These are phyloP conservation scores for Xylariales sp. DNA, from an alignment of 2,329 filamentous ascomycete genomes.

Conservation along the genomic window DNA sequence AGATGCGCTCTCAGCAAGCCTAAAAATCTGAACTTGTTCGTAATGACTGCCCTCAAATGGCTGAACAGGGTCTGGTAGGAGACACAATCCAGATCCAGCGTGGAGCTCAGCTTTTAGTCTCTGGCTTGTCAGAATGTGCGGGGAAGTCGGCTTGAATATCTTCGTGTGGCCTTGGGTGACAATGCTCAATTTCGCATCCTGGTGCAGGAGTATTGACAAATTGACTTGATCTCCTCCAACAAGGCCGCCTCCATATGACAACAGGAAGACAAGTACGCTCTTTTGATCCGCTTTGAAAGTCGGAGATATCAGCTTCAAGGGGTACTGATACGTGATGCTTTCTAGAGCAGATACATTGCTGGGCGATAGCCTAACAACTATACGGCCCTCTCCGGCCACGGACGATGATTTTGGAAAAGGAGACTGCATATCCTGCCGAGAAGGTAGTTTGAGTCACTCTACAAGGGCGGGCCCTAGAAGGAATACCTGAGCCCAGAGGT, in stretches of 20 bases:
- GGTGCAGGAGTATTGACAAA: conserved; percentile 63
- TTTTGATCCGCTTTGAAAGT: conserved; percentile 58
- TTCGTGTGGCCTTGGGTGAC: conserved; percentile 84
- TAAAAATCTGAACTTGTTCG: conserved; percentile 78
- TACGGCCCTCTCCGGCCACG: conserved; percentile 70
- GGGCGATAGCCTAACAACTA: conserved; percentile 70
- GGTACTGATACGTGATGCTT: conserved; percentile 83
- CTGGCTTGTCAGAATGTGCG: conserved; percentile 54
- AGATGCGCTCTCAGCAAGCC: conserved; percentile 50
- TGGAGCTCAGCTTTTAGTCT: conserved; percentile 47
- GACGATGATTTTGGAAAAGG: conserved; percentile 74
- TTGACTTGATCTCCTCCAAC: conserved; percentile 82
- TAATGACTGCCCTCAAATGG: conserved; percentile 84
- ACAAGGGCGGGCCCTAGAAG: too few species aligned
- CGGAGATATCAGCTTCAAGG: conserved; percentile 87
- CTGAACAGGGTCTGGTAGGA: conserved; percentile 88
- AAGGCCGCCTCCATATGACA: conserved; percentile 92
- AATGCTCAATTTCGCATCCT: conserved; percentile 61
- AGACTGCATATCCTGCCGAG: too few species aligned
- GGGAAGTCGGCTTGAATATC: conserved; percentile 75
- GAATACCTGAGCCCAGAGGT: too few species aligned
- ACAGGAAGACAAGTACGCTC: conserved; percentile 77
- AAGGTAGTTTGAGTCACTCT: too few species aligned
- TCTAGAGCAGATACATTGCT: conserved; percentile 67
- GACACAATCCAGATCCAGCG: conserved; percentile 51